Evolutionary conservation across 805 yeast genomes (phyloP).

Genomic region (Metschnikowia shivogae): DNA sequence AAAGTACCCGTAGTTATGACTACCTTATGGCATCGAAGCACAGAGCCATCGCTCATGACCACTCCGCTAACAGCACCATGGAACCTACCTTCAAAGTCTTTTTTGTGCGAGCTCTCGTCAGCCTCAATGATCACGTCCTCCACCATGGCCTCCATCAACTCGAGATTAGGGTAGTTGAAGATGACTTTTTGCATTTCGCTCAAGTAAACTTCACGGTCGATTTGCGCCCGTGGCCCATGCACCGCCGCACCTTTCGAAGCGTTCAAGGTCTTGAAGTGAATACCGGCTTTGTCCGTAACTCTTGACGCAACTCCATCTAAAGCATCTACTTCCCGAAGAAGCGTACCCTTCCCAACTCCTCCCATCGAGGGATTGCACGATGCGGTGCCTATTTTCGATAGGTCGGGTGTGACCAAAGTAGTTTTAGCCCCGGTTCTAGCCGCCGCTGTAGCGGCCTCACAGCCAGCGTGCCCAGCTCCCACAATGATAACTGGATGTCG

Average conservation of each 20-base stretch:
- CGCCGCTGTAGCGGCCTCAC: constrained; percentile 93
- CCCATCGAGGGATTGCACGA: constrained; percentile 98
- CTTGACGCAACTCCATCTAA: constrained; percentile 86
- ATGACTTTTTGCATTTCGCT: constrained; percentile 73
- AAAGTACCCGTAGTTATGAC: constrained; percentile 96
- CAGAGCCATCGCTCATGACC: constrained; percentile 60
- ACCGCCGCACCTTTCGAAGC: constrained; percentile 92
- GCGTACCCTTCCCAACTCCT: constrained; percentile 96
- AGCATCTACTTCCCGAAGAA: constrained; percentile 91
- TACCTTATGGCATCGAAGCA: constrained; percentile 60
- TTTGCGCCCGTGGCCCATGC: constrained; percentile 98
- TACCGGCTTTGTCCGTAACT: constrained; percentile 90
- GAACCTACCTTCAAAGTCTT: constrained; percentile 35
- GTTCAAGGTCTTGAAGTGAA: constrained; percentile 83
- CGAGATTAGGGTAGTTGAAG: constrained; percentile 50
- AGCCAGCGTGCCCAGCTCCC: constrained; percentile 99
- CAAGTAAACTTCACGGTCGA: constrained; percentile 78
- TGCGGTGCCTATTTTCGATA: constrained; percentile 81
- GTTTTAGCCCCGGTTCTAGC: constrained; percentile 79
- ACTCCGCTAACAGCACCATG: constrained; percentile 63
- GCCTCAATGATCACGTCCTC: constrained; percentile 72
- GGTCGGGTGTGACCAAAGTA: constrained; percentile 70
- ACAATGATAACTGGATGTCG: constrained; percentile 72
- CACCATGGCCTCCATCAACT: constrained; percentile 69
- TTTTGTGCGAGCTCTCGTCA: constrained; percentile 8